Conservation (phyloP, 2,329 filamentous ascomycete species). For the Aspergillus persii region DNA sequence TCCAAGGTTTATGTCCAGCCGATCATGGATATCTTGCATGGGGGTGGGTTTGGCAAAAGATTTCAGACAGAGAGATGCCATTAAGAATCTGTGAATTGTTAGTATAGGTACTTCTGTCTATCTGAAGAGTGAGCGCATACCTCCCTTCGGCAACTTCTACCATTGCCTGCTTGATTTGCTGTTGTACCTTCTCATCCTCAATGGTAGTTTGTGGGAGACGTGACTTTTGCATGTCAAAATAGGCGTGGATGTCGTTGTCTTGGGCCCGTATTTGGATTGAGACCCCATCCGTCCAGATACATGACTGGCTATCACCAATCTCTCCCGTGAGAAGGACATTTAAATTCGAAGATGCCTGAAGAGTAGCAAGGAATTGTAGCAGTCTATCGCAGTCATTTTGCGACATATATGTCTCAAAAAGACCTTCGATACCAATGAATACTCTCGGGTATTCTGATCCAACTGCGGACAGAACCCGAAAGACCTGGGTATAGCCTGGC, state of each 20-base stretch:
- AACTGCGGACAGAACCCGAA: background rate
- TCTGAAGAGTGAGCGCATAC: background rate
- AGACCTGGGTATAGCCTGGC: background rate
- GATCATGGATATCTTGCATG: background rate
- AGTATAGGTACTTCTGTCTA: background rate
- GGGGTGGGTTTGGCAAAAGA: background rate
- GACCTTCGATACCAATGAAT: background rate
- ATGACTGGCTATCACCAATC: too few species aligned
- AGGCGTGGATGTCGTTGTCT: background rate
- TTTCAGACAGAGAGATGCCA: background rate
- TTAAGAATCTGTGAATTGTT: background rate
- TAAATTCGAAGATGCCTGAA: background rate
- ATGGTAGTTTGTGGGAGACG: too few species aligned
- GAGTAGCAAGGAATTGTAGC: background rate
- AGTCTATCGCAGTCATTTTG: background rate
- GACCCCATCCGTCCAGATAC: background rate
- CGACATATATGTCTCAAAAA: background rate
- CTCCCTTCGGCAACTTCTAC: background rate
- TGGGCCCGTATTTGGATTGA: background rate
- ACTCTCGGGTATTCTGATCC: background rate
- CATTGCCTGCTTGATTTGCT: background rate
- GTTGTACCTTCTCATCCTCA: too few species aligned
- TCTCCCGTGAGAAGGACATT: background rate
- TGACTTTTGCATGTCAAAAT: too few species aligned
- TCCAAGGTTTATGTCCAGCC: background rate